phyloP scores from a whole-genome alignment of 768 basidiomycete genomes.

The Chalciporus chontae region DNA sequence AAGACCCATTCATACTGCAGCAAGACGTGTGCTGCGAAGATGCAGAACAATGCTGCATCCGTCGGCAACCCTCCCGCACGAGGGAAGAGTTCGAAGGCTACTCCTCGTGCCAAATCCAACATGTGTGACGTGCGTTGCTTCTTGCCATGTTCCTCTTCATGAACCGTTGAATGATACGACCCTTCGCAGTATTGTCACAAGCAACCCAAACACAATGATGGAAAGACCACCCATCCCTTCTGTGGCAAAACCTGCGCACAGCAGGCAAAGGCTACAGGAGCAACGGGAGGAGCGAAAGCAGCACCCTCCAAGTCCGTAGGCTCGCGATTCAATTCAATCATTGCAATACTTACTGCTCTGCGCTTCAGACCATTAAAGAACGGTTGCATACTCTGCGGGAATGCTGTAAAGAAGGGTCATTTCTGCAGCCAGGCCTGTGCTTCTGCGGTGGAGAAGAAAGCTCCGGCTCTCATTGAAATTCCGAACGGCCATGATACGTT shows the following conservation, averaged over 20 bases:
- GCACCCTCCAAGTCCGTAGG: slow-evolving; percentile 32
- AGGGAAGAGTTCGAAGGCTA: slow-evolving; percentile 23
- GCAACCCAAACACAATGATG: slow-evolving; percentile 58
- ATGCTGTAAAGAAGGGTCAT: slow-evolving; percentile 55
- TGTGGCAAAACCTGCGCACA: slow-evolving; percentile 63
- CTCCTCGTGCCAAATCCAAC: slow-evolving; percentile 26
- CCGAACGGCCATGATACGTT: slow-evolving; percentile 59
- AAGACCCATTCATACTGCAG: slow-evolving; percentile 58
- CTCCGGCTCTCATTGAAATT: slow-evolving; percentile 58
- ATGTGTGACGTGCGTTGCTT: slow-evolving; percentile 48
- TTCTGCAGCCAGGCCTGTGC: slow-evolving; percentile 59
- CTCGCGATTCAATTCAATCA: slow-evolving; percentile 17
- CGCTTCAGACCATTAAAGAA: slow-evolving; percentile 35
- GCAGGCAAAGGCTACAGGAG: slow-evolving; percentile 35
- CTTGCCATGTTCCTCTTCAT: slow-evolving; percentile 2
- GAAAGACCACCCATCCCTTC: slow-evolving; percentile 55
- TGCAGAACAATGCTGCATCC: slow-evolving; percentile 28
- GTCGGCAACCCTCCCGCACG: slow-evolving; percentile 27
- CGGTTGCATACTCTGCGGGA: slow-evolving; percentile 60
- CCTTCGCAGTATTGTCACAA: slow-evolving; percentile 50
- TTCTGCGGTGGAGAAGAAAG: slow-evolving; percentile 51
- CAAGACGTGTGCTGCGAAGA: slow-evolving; percentile 55
- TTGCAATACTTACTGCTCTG: slow-evolving; percentile 31
- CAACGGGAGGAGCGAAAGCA: slow-evolving; percentile 16
- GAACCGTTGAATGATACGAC: slow-evolving; percentile 4